These are phyloP conservation scores for Chytridiales sp. DNA, from an alignment of 371 early-diverging fungal genomes.

Conservation along the genomic window DNA sequence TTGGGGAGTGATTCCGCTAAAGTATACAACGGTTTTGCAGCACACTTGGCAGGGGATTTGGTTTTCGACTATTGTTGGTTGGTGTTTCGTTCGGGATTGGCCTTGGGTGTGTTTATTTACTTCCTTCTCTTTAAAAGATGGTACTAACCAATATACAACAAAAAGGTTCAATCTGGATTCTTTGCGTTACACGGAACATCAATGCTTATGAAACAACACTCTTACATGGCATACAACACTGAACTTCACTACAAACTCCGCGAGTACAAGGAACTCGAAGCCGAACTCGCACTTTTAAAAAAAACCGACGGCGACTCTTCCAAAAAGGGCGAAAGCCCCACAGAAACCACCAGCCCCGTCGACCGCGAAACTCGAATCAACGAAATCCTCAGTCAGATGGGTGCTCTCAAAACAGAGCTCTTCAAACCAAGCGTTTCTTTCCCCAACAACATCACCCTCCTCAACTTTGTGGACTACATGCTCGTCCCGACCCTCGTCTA, in stretches of 20 bases:
- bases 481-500: constrained; percentile 89
- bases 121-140: constrained; percentile 17
- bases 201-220: constrained; percentile 94
- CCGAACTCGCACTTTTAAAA: constrained; percentile 20
- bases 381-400: constrained; percentile 35
- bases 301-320: constrained; percentile 30
- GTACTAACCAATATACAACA: no score
- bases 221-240: constrained; percentile 72
- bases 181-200: constrained; percentile 85
- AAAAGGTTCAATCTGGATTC: constrained; percentile 72
- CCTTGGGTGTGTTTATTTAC: constrained; percentile 65
- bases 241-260: constrained; percentile 59
- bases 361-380: neutral
- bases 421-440: constrained; percentile 57
- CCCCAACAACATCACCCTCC: constrained; percentile 79
- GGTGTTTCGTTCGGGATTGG: constrained; percentile 65
- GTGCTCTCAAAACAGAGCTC: constrained; percentile 63
- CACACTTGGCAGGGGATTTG: constrained; percentile 65
- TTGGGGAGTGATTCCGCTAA: constrained; percentile 57
- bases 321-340: constrained; percentile 4
- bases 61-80: constrained; percentile 41
- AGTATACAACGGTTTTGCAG: constrained; percentile 60
- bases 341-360: constrained; percentile 18
- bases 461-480: constrained; percentile 86
- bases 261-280: constrained; percentile 27